A percentile compares a stretch with the other conserved stretches of the same genome.
Conservation (phyloP, 257 asterid genomes). For the Perilla frutescens region DNA sequence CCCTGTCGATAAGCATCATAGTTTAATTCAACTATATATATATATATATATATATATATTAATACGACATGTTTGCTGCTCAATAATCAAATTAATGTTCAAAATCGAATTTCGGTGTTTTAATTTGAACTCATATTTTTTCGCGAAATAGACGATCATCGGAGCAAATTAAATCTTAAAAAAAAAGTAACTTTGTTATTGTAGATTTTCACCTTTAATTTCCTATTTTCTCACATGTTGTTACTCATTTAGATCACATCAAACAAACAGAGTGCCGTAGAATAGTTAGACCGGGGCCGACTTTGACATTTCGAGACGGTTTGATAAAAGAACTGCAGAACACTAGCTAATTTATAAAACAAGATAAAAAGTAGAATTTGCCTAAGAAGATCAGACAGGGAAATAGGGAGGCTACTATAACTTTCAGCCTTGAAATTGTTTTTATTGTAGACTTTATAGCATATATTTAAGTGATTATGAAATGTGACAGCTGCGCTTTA, state of each 20-base stretch:
- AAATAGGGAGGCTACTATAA: conserved; percentile 20
- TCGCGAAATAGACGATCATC: too few species aligned
- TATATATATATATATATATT: too few species aligned
- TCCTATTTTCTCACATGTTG: background rate
- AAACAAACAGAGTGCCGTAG: background rate
- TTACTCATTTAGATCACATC: conserved; percentile 1
- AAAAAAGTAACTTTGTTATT: too few species aligned
- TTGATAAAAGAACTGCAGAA: background rate
- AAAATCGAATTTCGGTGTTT: too few species aligned
- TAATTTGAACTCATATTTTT: too few species aligned
- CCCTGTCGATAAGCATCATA: background rate
- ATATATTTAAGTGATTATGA: conserved; percentile 22
- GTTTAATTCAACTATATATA: too few species aligned
- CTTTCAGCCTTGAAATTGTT: conserved; percentile 7
- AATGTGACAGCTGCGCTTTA: conserved; percentile 27
- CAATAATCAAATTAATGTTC: too few species aligned
- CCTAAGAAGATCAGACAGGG: conserved; percentile 39
- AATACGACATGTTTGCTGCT: too few species aligned
- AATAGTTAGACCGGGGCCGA: background rate
- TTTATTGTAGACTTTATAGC: conserved; percentile 24
- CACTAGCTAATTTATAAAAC: conserved; percentile 19
- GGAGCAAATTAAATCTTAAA: too few species aligned
- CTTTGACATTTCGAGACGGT: background rate
- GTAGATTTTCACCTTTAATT: too few species aligned
- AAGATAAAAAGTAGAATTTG: conserved; percentile 29